These are phyloP conservation scores for Ochromonas danica DNA, from an alignment of 108 stramenopile species.

Conservation along the genomic window DNA sequence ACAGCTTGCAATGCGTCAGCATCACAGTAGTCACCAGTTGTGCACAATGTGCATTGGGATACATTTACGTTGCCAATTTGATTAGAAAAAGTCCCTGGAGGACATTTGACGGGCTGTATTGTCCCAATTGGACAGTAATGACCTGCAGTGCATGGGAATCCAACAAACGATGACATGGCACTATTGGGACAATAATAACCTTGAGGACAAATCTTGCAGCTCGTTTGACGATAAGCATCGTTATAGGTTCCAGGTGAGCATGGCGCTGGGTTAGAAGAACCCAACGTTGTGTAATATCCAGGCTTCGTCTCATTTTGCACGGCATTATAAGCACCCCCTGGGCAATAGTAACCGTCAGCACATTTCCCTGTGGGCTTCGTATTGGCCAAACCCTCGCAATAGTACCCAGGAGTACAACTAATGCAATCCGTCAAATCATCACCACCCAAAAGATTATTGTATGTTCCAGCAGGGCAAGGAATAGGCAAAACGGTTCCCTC, in stretches of 20 bases:
- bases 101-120: conserved; percentile 15
- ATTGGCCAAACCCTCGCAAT: neutral
- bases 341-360: conserved; percentile 52
- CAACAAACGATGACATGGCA: conserved; percentile 1
- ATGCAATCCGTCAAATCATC: neutral
- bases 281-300: conserved; percentile 40
- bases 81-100: conserved; percentile 34
- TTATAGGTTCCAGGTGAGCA: neutral
- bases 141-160: conserved; percentile 26
- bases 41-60: conserved; percentile 40
- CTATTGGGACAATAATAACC: neutral
- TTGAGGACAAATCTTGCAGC: neutral
- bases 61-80: conserved; percentile 25
- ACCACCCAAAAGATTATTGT: neutral
- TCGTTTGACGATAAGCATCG: neutral
- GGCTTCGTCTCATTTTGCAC: conserved; percentile 31
- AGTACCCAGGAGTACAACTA: conserved; percentile 3
- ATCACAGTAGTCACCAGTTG: conserved; percentile 40
- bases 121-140: neutral
- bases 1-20: conserved; percentile 39
- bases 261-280: conserved; percentile 14
- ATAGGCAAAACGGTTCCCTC: neutral
- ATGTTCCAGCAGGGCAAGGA: conserved; percentile 7
- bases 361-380: conserved; percentile 40
- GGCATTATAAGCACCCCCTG: conserved; percentile 39